These are phyloP conservation scores for Colletotrichum ledebouriae DNA, from an alignment of 2,329 filamentous ascomycete genomes.

Conservation along the genomic window DNA sequence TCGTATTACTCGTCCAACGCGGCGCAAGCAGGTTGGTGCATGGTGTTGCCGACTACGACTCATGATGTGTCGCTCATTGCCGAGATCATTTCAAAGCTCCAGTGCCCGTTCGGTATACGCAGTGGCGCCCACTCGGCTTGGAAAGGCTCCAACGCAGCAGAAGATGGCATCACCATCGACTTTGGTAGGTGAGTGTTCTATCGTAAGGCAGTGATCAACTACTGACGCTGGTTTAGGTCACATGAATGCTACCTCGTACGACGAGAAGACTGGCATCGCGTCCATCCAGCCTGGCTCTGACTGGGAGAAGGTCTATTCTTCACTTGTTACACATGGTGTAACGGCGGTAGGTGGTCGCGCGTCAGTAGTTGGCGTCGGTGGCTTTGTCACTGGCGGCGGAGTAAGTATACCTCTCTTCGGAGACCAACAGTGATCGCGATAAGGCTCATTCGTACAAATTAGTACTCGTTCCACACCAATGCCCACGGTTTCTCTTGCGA, in stretches of 20 bases:
- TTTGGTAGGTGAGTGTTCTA: conserved; percentile 33
- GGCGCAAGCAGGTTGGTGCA: not conserved
- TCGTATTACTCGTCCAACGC: conserved; percentile 30
- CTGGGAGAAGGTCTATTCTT: conserved; percentile 47
- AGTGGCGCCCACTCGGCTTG: conserved; percentile 48
- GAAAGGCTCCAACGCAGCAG: conserved; percentile 45
- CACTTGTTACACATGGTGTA: conserved; percentile 43
- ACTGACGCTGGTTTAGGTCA: conserved; percentile 37
- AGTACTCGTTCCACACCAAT: conserved; percentile 50
- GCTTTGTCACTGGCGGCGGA: conserved; percentile 45
- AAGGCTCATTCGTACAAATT: no score
- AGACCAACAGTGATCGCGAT: fast-evolving
- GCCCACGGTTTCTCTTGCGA: conserved; percentile 57
- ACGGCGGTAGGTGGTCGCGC: conserved; percentile 44
- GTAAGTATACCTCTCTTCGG: not conserved
- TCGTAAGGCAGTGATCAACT: not conserved
- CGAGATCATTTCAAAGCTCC: conserved; percentile 42
- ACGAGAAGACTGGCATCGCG: conserved; percentile 48
- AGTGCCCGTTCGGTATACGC: conserved; percentile 48
- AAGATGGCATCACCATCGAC: conserved; percentile 47
- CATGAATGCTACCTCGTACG: conserved; percentile 51
- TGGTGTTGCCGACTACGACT: conserved; percentile 39
- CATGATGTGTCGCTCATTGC: conserved; percentile 43
- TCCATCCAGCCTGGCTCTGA: conserved; percentile 48
- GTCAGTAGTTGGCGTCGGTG: conserved; percentile 46